Evolutionary conservation across 129 eudicot species (phyloP).

Genomic region (Heracleum sosnowskyi): DNA sequence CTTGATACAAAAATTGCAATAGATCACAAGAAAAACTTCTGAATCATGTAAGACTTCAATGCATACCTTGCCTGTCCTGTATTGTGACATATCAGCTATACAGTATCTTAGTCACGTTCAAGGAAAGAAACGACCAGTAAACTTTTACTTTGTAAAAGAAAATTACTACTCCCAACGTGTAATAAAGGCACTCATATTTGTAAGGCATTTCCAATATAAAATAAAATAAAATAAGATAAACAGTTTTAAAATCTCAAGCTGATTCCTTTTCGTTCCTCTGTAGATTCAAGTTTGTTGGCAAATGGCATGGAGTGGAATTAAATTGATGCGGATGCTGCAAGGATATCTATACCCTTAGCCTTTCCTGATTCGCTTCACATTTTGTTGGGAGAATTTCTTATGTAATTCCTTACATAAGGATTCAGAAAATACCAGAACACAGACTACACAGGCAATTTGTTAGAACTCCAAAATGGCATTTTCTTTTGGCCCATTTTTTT

Average conservation of each 20-base stretch:
- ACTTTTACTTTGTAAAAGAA: background rate
- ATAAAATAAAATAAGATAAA: background rate
- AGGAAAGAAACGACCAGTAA: background rate
- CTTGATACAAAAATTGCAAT: background rate
- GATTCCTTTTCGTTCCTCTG: background rate
- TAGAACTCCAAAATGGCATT: background rate
- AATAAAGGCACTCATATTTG: background rate
- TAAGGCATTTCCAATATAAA: background rate
- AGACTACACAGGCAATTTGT: background rate
- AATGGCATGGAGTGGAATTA: too few relatives aligned
- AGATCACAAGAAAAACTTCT: background rate
- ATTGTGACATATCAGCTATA: slow-evolving; percentile 95
- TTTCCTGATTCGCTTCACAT: background rate
- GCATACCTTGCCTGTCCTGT: slow-evolving; percentile 89
- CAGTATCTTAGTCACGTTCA: slow-evolving; percentile 70
- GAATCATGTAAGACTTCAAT: background rate
- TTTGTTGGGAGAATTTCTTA: background rate
- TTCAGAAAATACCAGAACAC: background rate
- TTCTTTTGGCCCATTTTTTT: background rate
- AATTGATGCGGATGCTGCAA: background rate
- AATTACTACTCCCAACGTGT: background rate
- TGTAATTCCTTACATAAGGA: background rate
- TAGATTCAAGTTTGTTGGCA: background rate
- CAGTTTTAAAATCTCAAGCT: background rate
- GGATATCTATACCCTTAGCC: background rate